Evolutionary conservation across 73 alveolate genomes (phyloP).

Genomic region (Stentor roeselii): DNA sequence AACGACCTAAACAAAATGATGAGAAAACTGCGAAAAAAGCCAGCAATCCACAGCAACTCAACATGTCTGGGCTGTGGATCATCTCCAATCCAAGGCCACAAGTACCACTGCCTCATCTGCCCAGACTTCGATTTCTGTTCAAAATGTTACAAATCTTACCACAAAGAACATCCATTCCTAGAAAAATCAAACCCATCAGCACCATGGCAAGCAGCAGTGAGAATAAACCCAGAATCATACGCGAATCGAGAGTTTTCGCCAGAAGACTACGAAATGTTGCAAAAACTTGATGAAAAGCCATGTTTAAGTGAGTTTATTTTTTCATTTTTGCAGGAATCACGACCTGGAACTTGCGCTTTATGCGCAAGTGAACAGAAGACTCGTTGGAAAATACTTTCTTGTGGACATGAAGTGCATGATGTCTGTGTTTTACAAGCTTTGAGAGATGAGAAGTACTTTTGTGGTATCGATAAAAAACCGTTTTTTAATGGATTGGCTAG

Average conservation of each 20-base stretch:
- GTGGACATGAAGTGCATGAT: conserved; percentile 24
- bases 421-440: background rate
- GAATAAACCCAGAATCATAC: background rate
- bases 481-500: background rate
- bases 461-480: background rate
- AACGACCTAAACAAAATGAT: background rate
- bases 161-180: conserved; percentile 22
- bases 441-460: conserved; percentile 10
- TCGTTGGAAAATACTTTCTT: background rate
- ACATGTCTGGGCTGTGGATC: conserved; percentile 19
- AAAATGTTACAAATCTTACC: background rate
- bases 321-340: background rate
- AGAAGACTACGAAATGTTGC: conserved; percentile 7
- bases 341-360: background rate
- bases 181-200: background rate
- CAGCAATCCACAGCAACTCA: background rate
- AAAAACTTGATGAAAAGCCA: background rate
- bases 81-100: background rate
- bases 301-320: background rate
- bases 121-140: conserved; percentile 8
- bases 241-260: background rate
- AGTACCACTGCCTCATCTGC: conserved; percentile 14
- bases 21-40: background rate
- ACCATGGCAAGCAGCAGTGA: conserved; percentile 12
- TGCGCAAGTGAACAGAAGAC: background rate